phyloP scores from a whole-genome alignment of 1,139 yeast genomes.

The Yamadazyma spencermartinsiae region DNA sequence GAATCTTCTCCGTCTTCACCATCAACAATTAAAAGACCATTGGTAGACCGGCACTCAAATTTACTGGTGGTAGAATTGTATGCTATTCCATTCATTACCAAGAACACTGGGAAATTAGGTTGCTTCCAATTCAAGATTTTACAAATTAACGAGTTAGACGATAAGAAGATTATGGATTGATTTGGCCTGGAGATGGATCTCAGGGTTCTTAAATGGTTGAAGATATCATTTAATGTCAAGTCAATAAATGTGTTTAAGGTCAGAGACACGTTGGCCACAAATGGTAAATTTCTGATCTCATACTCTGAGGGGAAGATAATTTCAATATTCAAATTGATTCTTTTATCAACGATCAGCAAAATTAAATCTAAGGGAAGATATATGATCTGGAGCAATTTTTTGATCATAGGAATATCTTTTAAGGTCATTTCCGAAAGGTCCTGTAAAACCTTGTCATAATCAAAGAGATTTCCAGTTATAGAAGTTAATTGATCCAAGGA shows the following conservation, averaged over 20 bases:
- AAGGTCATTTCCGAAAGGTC: constrained; percentile 41
- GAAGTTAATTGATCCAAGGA: constrained; percentile 44
- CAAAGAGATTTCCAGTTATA: constrained; percentile 44
- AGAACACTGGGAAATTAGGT: constrained; percentile 94
- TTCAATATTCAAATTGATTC: constrained; percentile 73
- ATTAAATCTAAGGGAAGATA: constrained; percentile 67
- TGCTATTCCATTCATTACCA: constrained; percentile 69
- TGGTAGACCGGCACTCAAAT: constrained; percentile 45
- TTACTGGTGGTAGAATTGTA: constrained; percentile 28
- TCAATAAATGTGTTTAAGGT: constrained; percentile 77
- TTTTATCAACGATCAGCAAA: constrained; percentile 52
- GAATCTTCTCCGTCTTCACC: constrained; percentile 8
- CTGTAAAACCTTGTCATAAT: constrained; percentile 42
- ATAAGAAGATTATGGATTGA: constrained; percentile 76
- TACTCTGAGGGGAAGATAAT: constrained; percentile 77
- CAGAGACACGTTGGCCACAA: constrained; percentile 48
- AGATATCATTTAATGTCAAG: constrained; percentile 65
- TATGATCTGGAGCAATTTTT: constrained; percentile 41
- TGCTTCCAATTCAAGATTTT: constrained; percentile 96
- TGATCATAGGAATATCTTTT: constrained; percentile 37
- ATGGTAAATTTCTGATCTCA: constrained; percentile 57
- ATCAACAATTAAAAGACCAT: constrained; percentile 38
- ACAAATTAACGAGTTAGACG: constrained; percentile 85
- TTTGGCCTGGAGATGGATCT: constrained; percentile 34
- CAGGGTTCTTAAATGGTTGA: constrained; percentile 68